phyloP scores from a whole-genome alignment of 2,329 filamentous ascomycete genomes.

The Westerdykella ornata region DNA sequence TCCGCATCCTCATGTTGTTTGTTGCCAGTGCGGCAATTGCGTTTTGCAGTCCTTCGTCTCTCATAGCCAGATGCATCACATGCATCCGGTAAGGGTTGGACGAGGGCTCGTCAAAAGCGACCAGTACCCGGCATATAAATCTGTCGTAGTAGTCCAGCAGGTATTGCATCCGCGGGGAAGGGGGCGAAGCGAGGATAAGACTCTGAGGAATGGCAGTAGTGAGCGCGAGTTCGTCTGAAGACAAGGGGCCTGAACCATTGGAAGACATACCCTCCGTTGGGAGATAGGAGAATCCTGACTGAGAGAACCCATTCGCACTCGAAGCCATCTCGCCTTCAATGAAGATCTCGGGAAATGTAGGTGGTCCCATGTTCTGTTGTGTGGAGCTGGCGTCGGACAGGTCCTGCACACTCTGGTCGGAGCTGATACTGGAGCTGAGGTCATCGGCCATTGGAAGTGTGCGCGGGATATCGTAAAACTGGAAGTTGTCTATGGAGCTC shows the following conservation, averaged over 20 bases:
- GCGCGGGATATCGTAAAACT: constrained; percentile 32
- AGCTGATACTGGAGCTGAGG: constrained; percentile 43
- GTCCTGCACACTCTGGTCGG: constrained; percentile 41
- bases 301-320: constrained; percentile 32
- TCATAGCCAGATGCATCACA: constrained; percentile 68
- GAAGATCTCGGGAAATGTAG: constrained; percentile 36
- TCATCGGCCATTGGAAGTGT: constrained; percentile 36
- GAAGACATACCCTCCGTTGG: constrained; percentile 39
- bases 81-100: constrained; percentile 77
- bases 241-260: constrained; percentile 35
- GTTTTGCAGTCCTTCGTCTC: constrained; percentile 79
- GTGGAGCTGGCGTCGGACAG: constrained; percentile 37
- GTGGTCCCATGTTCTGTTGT: constrained; percentile 30
- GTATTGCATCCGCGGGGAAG: constrained; percentile 74
- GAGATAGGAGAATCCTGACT: constrained; percentile 37
- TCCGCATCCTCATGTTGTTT: constrained; percentile 84
- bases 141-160: constrained; percentile 92
- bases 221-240: constrained; percentile 35
- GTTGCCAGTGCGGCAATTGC: constrained; percentile 83
- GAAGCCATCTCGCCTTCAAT: constrained; percentile 33
- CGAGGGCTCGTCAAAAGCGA: constrained; percentile 76
- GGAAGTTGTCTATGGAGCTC: constrained; percentile 35
- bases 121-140: constrained; percentile 84
- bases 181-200: constrained; percentile 49
- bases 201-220: constrained; percentile 39